Evolutionary conservation across 2,329 filamentous ascomycete species (phyloP).

Genomic region (Fusarium piperis): DNA sequence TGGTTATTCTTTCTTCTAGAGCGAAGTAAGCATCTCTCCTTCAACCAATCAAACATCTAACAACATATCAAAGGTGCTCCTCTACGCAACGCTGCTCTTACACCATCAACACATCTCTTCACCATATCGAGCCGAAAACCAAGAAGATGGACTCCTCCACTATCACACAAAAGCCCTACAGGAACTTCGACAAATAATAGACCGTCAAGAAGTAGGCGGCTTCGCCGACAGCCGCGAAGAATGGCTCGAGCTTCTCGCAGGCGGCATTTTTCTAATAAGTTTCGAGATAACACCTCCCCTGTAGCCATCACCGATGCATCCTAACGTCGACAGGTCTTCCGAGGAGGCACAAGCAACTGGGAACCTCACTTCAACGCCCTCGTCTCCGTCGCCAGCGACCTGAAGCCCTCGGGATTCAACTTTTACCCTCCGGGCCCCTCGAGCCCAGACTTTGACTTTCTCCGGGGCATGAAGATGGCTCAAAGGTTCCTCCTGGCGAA

Average conservation of each 20-base stretch:
- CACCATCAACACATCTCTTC: conserved; percentile 40
- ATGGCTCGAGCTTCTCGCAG: conserved; percentile 40
- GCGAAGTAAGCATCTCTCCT: neutral
- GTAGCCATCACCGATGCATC: neutral
- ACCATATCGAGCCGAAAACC: conserved; percentile 21
- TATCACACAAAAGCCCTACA: conserved; percentile 43
- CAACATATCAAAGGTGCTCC: conserved; percentile 21
- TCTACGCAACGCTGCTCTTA: conserved; percentile 39
- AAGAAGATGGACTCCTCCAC: conserved; percentile 31
- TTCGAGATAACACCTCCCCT: conserved; percentile 33
- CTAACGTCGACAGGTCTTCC: conserved; percentile 19
- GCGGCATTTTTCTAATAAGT: conserved; percentile 40
- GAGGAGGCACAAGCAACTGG: conserved; percentile 32
- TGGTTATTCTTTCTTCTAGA: conserved; percentile 40
- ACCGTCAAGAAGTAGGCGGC: conserved; percentile 4
- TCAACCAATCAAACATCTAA: neutral
- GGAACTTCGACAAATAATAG: conserved; percentile 33
- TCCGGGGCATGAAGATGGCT: conserved; percentile 25
- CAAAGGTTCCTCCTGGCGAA: conserved; percentile 30
- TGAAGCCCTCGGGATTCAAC: conserved; percentile 2
- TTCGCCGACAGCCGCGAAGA: conserved; percentile 27
- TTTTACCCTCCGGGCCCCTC: neutral
- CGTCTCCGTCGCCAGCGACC: conserved; percentile 12
- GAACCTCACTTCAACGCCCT: conserved; percentile 34
- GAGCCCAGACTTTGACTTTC: conserved; percentile 9